phyloP scores from a whole-genome alignment of 1,284 basidiomycete genomes.

The Tetrapyrgos nigripes region DNA sequence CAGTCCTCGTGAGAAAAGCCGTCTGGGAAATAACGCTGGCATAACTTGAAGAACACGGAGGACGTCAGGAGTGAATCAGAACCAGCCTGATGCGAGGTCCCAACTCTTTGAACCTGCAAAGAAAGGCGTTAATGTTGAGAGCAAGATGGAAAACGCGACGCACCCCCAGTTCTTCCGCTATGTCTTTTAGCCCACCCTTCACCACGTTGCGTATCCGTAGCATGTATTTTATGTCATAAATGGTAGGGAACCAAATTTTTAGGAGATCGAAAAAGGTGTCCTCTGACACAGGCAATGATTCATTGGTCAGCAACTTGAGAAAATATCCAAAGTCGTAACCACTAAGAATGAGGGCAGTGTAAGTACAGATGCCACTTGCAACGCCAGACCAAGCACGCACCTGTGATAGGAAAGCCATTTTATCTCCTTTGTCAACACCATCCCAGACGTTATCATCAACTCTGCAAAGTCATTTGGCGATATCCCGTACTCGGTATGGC shows the following conservation, averaged over 20 bases:
- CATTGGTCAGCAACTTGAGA: constrained; percentile 91
- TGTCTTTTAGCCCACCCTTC: constrained; percentile 95
- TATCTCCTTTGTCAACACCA: constrained; percentile 90
- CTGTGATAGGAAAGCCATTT: constrained; percentile 99
- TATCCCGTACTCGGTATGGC: constrained; percentile 93
- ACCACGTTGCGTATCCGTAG: constrained; percentile 90
- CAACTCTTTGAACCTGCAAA: constrained; percentile 84
- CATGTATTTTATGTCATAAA: constrained; percentile 98
- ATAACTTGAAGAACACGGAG: constrained; percentile 95
- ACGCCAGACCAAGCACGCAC: constrained; percentile 51
- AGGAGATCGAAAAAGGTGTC: constrained; percentile 91
- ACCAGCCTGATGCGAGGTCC: constrained; percentile 94
- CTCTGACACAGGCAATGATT: constrained; percentile 89
- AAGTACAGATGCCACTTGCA: background rate
- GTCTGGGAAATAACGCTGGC: constrained; percentile 90
- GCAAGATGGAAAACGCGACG: constrained; percentile 17
- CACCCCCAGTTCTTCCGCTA: constrained; percentile 93
- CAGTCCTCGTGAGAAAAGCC: constrained; percentile 82
- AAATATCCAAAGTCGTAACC: constrained; percentile 99
- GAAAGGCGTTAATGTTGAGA: constrained; percentile 12
- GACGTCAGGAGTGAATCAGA: constrained; percentile 95
- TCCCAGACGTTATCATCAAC: constrained; percentile 93
- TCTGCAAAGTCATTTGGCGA: constrained; percentile 96
- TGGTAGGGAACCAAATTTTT: constrained; percentile 93
- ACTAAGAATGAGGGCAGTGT: constrained; percentile 47